These are phyloP conservation scores for Trypanosoma lewisi DNA, from an alignment of 208 protist genomes.

Conservation along the genomic window DNA sequence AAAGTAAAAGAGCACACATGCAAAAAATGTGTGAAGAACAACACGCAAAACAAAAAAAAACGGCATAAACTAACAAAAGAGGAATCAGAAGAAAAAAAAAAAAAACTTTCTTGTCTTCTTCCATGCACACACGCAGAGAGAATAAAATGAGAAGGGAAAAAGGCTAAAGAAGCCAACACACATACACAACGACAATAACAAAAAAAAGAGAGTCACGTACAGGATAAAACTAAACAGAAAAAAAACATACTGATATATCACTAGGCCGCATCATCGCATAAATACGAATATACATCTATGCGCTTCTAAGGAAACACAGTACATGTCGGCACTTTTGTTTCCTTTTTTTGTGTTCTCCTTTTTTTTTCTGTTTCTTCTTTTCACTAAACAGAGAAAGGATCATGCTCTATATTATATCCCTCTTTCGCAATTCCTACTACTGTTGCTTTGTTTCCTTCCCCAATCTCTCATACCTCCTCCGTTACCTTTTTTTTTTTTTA, in stretches of 20 bases:
- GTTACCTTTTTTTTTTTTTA: background rate
- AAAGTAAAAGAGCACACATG: background rate
- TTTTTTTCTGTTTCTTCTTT: too few relatives aligned
- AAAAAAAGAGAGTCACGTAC: background rate
- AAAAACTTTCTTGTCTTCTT: too few relatives aligned
- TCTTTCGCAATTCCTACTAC: too few relatives aligned
- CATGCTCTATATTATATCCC: too few relatives aligned
- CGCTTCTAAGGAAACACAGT: too few relatives aligned
- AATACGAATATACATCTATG: too few relatives aligned
- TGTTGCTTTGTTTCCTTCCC: background rate
- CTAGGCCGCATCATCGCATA: too few relatives aligned
- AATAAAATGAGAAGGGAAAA: too few relatives aligned
- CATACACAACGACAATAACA: background rate
- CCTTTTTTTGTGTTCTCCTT: too few relatives aligned
- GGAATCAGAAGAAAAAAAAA: background rate
- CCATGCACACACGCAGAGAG: background rate
- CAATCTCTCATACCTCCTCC: background rate
- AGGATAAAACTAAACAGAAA: background rate
- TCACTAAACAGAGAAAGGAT: too few relatives aligned
- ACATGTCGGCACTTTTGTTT: too few relatives aligned
- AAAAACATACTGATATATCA: background rate
- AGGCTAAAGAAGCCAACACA: background rate
- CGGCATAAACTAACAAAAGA: background rate
- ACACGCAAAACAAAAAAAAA: background rate
- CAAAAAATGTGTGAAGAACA: background rate